Conservation (phyloP, 345 rosid species). For the Boechera stricta region DNA sequence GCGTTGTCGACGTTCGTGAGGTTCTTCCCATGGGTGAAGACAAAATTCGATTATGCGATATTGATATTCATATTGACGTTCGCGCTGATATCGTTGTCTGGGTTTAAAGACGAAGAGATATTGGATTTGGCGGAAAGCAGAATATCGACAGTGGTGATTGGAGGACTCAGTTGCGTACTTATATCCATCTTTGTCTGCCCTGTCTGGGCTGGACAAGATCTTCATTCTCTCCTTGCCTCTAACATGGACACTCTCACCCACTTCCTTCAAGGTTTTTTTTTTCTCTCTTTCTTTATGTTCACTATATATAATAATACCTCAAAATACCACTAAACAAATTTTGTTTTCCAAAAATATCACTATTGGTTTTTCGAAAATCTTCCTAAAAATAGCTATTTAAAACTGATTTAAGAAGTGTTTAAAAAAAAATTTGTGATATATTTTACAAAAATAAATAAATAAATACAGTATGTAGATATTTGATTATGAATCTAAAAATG, state of each 20-base stretch:
- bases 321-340: not conserved
- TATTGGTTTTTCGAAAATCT: not conserved
- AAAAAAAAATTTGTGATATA: not conserved
- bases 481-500: constrained; percentile 13
- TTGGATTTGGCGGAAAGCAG: constrained; percentile 66
- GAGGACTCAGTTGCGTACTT: constrained; percentile 65
- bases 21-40: constrained; percentile 60
- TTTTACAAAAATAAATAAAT: not conserved
- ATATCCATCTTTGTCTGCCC: constrained; percentile 70
- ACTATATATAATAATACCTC: not conserved
- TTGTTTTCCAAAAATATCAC: not conserved
- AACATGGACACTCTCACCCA: constrained; percentile 59
- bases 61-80: constrained; percentile 88
- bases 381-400: not conserved
- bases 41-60: constrained; percentile 68
- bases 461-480: not conserved
- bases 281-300: not conserved
- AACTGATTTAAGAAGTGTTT: not conserved
- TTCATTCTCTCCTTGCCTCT: constrained; percentile 64
- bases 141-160: constrained; percentile 67
- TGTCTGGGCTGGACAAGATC: constrained; percentile 90
- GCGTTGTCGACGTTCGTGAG: constrained; percentile 65
- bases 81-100: constrained; percentile 72
- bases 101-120: constrained; percentile 58
- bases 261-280: constrained; percentile 63